Conservation (phyloP, 2,329 filamentous ascomycete genomes). For the Sclerotiophoma versabilis region DNA sequence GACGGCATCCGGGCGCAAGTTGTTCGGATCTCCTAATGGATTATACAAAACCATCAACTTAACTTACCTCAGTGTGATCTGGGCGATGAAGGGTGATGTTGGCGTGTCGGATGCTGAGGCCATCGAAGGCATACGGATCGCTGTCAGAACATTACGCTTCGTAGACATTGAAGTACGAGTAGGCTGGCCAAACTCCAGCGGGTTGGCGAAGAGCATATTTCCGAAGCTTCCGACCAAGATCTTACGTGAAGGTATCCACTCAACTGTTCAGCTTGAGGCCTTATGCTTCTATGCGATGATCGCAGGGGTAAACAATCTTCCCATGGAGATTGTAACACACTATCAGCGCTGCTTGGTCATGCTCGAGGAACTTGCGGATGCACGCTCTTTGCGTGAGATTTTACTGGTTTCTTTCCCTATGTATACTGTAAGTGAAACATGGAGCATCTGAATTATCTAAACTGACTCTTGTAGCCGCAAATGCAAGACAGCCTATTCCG, state of each 20-base stretch:
- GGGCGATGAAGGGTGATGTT: constrained; percentile 33
- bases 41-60: constrained; percentile 42
- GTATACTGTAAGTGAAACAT: constrained; percentile 35
- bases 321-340: constrained; percentile 25
- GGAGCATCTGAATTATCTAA: not conserved
- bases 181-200: constrained; percentile 32
- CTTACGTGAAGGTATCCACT: constrained; percentile 26
- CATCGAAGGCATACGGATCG: constrained; percentile 43
- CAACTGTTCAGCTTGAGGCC: constrained; percentile 39
- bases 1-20: constrained; percentile 39
- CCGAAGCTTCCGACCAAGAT: constrained; percentile 41
- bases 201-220: constrained; percentile 27
- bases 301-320: constrained; percentile 26
- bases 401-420: constrained; percentile 34
- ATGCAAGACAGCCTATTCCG: constrained; percentile 25
- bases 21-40: constrained; percentile 37
- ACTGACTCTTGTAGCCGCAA: constrained; percentile 27
- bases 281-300: constrained; percentile 40
- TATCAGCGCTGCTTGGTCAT: constrained; percentile 31
- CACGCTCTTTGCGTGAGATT: constrained; percentile 23
- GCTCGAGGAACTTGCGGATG: constrained; percentile 16
- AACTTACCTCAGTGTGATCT: constrained; percentile 41
- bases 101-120: constrained; percentile 37
- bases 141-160: constrained; percentile 34
- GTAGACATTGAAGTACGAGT: constrained; percentile 30